A percentile compares a stretch with the other conserved stretches of the same genome.
phyloP scores from a whole-genome alignment of 139 green algal genomes.

The Closterium sp. region DNA sequence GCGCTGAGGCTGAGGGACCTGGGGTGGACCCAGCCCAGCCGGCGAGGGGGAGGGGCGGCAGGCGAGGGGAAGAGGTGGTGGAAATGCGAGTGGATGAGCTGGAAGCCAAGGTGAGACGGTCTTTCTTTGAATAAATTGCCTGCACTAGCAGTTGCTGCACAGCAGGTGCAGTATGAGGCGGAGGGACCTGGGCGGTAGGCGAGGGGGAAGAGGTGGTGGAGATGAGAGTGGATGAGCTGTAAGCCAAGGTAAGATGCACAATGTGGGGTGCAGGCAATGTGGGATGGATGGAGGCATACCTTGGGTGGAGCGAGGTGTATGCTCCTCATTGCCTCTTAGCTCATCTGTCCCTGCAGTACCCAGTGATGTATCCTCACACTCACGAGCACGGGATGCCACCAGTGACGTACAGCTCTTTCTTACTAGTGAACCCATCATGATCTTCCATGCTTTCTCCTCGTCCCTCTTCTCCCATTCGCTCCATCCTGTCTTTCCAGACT shows the following conservation, averaged over 20 bases:
- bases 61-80: not conserved
- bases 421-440: no score
- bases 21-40: conserved; percentile 21
- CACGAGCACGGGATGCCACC: no score
- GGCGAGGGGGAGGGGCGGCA: conserved; percentile 14
- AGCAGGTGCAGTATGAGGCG: no score
- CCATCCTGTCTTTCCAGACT: not conserved
- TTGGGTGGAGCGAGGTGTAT: no score
- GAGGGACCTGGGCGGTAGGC: not conserved
- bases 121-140: no score
- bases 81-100: conserved; percentile 61
- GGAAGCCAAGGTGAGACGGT: conserved; percentile 68
- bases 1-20: conserved; percentile 49
- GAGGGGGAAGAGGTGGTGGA: conserved; percentile 5
- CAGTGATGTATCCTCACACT: no score
- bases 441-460: not conserved
- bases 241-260: conserved; percentile 68
- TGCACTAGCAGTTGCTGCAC: no score
- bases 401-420: no score
- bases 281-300: no score
- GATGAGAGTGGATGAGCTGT: conserved; percentile 63
- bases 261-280: no score
- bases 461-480: not conserved
- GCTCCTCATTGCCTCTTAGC: no score
- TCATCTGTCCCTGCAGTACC: no score